Conservation (phyloP, 1,284 basidiomycete genomes). For the Ganoderma lucidum region DNA sequence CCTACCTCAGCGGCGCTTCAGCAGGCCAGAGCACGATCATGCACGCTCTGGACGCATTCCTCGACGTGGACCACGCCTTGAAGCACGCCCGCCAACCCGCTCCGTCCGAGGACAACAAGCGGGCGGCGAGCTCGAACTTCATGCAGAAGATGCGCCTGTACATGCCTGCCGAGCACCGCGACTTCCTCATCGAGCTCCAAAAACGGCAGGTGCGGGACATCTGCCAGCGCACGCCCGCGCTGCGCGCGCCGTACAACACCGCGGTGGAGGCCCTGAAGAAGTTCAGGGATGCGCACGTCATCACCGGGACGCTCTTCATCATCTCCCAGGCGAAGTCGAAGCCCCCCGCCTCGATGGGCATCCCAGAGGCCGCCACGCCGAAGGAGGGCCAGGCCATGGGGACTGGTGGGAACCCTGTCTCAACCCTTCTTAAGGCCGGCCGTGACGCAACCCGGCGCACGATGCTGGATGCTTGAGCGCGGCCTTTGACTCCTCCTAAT, state of each 20-base stretch:
- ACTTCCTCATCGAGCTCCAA: constrained; percentile 66
- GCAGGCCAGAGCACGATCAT: constrained; percentile 95
- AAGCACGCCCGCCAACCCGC: constrained; percentile 73
- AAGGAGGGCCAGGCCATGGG: constrained; percentile 64
- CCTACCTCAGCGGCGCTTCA: constrained; percentile 87
- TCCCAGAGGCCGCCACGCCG: constrained; percentile 58
- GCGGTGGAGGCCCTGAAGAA: constrained; percentile 82
- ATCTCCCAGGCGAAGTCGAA: constrained; percentile 74
- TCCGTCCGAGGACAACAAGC: constrained; percentile 70
- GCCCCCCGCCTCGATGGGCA: constrained; percentile 49
- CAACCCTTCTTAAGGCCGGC: constrained; percentile 85
- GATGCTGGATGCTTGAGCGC: constrained; percentile 46
- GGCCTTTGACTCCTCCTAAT: constrained; percentile 5
- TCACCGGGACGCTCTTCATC: constrained; percentile 87
- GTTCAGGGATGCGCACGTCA: constrained; percentile 89
- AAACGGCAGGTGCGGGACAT: constrained; percentile 65
- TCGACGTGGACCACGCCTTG: constrained; percentile 86
- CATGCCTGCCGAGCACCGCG: constrained; percentile 82
- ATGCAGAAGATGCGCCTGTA: constrained; percentile 85
- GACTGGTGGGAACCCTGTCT: constrained; percentile 88
- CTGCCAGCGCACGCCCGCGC: constrained; percentile 59
- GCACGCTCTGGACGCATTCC: constrained; percentile 83
- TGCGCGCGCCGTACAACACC: constrained; percentile 80
- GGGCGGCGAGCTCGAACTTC: constrained; percentile 70
- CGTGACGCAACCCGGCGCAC: constrained; percentile 87